Base-by-base conservation (phyloP, 768 basidiomycete species). In the Suillus decipiens region DNA sequence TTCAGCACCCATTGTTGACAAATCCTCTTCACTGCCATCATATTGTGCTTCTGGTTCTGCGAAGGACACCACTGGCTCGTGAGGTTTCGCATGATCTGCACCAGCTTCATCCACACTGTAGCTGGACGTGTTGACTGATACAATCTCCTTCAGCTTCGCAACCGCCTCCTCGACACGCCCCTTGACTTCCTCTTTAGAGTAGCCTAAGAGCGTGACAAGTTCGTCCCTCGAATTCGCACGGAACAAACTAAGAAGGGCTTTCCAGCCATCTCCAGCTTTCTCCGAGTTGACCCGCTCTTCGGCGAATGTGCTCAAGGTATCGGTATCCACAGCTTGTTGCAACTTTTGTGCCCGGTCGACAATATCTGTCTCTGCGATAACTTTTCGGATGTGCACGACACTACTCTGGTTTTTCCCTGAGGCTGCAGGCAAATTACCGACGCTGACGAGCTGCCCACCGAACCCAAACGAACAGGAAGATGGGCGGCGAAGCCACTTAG, bases 401-500 rank as follows among this genome's bases (percentile, higher is more conserved):
- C 87, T 86, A 73, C 89, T 92, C 74, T 96, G 95, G 59, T 87
- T 82, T 73, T 90, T 92, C 33, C 94, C 94, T 55, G 89, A 86
- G 0, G 85, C 84, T 37, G 78, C 79, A 1, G 84, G 80, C n/a
- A 95, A 81, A 72, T 96, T 96, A 59, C 84, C 86, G 3, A 95
- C 87, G 1, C 87, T 86, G 14, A 92, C 86, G 24, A 99, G 82
- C 69, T 90, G 87, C 34, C 96, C 96, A 4, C 95, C 93, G 68
- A 95, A 99, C 0, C 96, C 96, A 68, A 96, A 99, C 0, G 93
- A 88, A 55, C 80, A 84, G 0, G 89, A 88, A 0, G 84, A 81
- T 1, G 96, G 93, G 22, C 96, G 85, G 41, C 92, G 88, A 15
- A 99, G 84, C 97, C 96, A 99, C 70, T 94, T 96, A 1, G 96